Conservation (phyloP, 805 yeast genomes). For the Metschnikowia picachoensis region DNA sequence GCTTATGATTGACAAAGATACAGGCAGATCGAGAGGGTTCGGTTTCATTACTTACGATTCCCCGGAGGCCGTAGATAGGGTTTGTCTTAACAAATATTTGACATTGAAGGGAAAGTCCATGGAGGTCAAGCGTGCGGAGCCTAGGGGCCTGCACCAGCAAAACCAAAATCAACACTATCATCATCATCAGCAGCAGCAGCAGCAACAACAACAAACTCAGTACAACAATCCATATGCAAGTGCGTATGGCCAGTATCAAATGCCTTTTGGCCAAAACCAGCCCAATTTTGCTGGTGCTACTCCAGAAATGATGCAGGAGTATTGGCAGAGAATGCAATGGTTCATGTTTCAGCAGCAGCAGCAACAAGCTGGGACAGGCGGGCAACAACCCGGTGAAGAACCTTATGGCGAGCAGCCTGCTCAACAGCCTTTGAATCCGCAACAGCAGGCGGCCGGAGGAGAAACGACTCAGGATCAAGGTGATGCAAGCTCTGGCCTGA, state of each 20-base stretch:
- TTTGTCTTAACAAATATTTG: conserved; percentile 75
- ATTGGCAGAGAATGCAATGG: conserved; percentile 65
- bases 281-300: conserved; percentile 21
- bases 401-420: conserved; percentile 30
- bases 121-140: conserved; percentile 83
- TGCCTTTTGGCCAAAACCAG: conserved; percentile 12
- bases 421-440: conserved; percentile 42
- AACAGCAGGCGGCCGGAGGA: conserved; percentile 26
- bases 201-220: conserved; percentile 28
- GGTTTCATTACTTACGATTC: conserved; percentile 96
- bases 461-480: conserved; percentile 4
- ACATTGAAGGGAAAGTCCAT: conserved; percentile 81
- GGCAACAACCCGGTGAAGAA: conserved; percentile 20
- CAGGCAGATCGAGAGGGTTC: conserved; percentile 95
- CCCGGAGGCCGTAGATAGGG: conserved; percentile 89
- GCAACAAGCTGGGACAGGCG: conserved; percentile 20
- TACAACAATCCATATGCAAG: conserved; percentile 28
- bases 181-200: conserved; percentile 23
- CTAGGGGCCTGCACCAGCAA: conserved; percentile 63
- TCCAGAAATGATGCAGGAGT: conserved; percentile 60
- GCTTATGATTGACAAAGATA: conserved; percentile 94
- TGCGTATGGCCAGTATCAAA: conserved; percentile 19
- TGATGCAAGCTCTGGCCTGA: neutral
- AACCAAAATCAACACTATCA: conserved; percentile 22
- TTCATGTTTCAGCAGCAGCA: conserved; percentile 57